Conservation (phyloP, 2,329 filamentous ascomycete genomes). For the Xylaria digitata region DNA sequence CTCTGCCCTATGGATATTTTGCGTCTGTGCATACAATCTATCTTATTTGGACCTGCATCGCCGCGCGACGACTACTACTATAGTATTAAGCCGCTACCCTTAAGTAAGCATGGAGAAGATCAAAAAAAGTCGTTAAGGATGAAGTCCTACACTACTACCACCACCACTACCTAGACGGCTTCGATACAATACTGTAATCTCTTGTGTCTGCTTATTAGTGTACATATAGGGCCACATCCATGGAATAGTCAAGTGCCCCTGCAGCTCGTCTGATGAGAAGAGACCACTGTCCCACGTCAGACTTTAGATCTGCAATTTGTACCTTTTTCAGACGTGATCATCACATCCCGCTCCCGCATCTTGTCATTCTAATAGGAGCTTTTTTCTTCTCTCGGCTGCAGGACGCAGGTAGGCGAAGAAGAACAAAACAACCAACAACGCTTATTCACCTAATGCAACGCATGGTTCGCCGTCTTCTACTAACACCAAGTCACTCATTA, state of each 20-base stretch:
- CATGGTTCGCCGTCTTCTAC: not conserved
- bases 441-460: constrained; percentile 18
- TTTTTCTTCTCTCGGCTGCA: constrained; percentile 18
- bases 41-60: constrained; percentile 31
- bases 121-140: constrained; percentile 4
- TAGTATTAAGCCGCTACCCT: not conserved
- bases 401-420: constrained; percentile 9
- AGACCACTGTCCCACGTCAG: constrained; percentile 33
- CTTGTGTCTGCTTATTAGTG: constrained; percentile 29
- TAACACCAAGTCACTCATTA: constrained; percentile 17
- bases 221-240: constrained; percentile 14
- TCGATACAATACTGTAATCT: constrained; percentile 13
- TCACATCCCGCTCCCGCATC: constrained; percentile 19
- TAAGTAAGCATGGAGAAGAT: constrained; percentile 13
- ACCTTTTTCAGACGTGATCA: constrained; percentile 33
- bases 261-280: constrained; percentile 31
- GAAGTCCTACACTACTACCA: constrained; percentile 2
- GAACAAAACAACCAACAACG: not conserved
- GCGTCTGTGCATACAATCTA: constrained; percentile 14
- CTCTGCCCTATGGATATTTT: constrained; percentile 25
- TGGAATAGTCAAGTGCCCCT: constrained; percentile 28
- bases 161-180: not conserved
- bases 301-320: constrained; percentile 34
- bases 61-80: constrained; percentile 6
- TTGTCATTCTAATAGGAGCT: constrained; percentile 24